Percentiles rank a stretch among this genome's conserved stretches.
Conservation (phyloP, 176 grass and related monocot genomes). For the Zea luxurians region DNA sequence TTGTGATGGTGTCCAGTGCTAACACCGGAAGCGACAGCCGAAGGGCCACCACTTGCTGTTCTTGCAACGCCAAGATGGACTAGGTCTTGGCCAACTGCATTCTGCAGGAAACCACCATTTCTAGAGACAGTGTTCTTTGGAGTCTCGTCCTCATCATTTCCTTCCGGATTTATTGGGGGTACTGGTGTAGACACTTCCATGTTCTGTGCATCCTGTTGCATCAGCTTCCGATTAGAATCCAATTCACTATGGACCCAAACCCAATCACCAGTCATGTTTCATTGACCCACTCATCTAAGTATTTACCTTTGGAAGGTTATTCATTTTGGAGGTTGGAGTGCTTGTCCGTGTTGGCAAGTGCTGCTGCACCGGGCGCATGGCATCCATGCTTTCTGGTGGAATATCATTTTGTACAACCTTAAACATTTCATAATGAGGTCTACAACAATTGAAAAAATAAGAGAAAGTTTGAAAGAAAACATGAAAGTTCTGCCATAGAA, state of each 20-base stretch:
- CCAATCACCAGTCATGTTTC: constrained; percentile 15
- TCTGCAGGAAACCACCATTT: too few species aligned
- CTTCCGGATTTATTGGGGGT: too few species aligned
- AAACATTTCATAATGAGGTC: too few species aligned
- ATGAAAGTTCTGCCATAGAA: constrained; percentile 25
- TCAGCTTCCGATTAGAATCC: neutral
- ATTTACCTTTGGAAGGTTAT: constrained; percentile 38
- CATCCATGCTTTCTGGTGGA: constrained; percentile 33
- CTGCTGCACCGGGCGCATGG: constrained; percentile 19
- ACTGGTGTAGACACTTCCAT: constrained; percentile 18
- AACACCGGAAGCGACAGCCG: too few species aligned
- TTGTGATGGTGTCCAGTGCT: neutral
- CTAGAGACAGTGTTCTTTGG: too few species aligned
- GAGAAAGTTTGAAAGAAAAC: neutral
- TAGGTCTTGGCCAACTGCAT: too few species aligned
- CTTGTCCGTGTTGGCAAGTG: constrained; percentile 23
- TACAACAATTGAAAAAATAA: too few species aligned
- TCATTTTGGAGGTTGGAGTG: constrained; percentile 26
- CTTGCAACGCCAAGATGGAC: too few species aligned
- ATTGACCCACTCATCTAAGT: too few species aligned
- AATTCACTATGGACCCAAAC: neutral
- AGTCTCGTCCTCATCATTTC: too few species aligned
- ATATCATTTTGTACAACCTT: neutral
- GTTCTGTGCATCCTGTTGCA: constrained; percentile 41
- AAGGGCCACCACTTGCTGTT: too few species aligned